Evolutionary conservation across 305 asterid species (phyloP), one percentile per base, ranked within the genome.

Genomic region (Fraxinus dipetala): DNA sequence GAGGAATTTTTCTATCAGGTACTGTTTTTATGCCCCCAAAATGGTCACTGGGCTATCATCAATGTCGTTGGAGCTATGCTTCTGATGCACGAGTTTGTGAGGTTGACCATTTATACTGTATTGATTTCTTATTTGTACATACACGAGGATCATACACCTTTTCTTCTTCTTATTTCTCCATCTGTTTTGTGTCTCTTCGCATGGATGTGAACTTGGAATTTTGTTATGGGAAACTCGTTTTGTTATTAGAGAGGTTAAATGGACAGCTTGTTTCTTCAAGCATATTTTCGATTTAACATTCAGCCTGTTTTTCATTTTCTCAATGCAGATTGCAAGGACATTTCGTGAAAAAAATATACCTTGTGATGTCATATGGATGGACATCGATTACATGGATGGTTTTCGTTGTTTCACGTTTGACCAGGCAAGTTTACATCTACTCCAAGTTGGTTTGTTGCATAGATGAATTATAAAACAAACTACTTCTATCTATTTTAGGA

Each of bases 321-420:
- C 75, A 32, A 67, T 83, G 85, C 96, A 96, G 99, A 87, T 96
- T 70, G 95, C 97, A 24, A 94, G 83, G 87, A 94, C 92, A 83
- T 96, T 96, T 81, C 90, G 98, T 75, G 97, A 96, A 75, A 96
- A 96, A 88, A 81, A 83, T 65, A 94, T 96, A 85, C 99, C 99
- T 83, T 96, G 98, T 91, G 98, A 94, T 88, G 98, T 94, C 88
- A 90, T 96, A 82, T 96, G 99, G 99, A 96, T 96, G 97, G 99
- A 96, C 90, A 96, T 96, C 51, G 99, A 94, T 87, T 96, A 96
- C 89, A 96, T 96, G 99, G 94, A 96, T 79, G 96, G 93, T 83
- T 96, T 94, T 81, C 97, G 98, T 69, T 96, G 98, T 87, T 94
- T 96, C 88, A 96, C 98, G 75, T 96, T 96, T 80, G 93, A 92